Base-by-base conservation (phyloP, 2,329 filamentous ascomycete genomes). In the Macroventuria anomochaeta region DNA sequence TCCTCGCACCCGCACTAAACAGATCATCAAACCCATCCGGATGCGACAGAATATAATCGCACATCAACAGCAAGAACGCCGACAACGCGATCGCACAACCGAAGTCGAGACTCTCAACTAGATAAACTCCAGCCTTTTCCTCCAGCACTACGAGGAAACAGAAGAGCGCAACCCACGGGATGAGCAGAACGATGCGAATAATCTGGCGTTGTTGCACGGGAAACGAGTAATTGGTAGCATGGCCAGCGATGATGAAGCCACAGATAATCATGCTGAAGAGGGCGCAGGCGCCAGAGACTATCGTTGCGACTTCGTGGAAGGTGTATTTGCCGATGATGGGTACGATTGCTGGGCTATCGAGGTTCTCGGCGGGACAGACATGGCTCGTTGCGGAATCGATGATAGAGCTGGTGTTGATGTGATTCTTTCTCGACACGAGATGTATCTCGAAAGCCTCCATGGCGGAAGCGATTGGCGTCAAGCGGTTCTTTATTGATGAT, bases 191-290 rank as follows among this genome's bases (percentile, higher is more conserved):
- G 40, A 70, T 63, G n/a, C 66, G 64, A 12, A 70, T 67, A 31
- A 69, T 53, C 36, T 70, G 67, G 8, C 68, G 64, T 59, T 70
- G 67, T 42, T 70, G 64, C 8, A 68, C 60, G 1, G 68, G 68
- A 26, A 62, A 62, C 33, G 65, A 62, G 52, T 70, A 70, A 38
- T 67, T 62, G n/a, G 49, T 40, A 10, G 67, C 62, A 41, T 70
- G 67, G n/a, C 59, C 34, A 10, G 58, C 42, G 18, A 69, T 50
- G 13, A 64, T 33, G 20, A 55, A 48, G 12, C 47, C 18, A 12
- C 60, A 47, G 18, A 68, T 56, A 13, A 67, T 20, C 2, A 42
- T 21, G 43, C 60, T 68, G 23, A 63, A 23, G 6, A 68, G 48
- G 1, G 52, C 64, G 25, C 63, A 64, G 15, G 58, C 54, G 2